Conservation (phyloP, 129 eudicot genomes). For the Flaveria trinervia region DNA sequence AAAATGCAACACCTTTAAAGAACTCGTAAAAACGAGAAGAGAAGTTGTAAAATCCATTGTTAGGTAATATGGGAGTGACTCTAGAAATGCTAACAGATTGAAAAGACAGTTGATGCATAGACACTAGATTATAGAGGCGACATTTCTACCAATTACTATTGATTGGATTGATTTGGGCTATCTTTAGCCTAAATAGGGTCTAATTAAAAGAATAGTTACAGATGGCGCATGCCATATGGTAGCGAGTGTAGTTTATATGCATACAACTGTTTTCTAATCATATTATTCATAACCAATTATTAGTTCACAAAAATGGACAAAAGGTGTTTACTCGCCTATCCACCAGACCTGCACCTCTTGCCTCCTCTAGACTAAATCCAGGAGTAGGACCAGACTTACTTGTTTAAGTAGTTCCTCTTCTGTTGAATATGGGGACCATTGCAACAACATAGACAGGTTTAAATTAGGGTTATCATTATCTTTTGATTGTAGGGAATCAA, state of each 20-base stretch:
- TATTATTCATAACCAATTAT: neutral
- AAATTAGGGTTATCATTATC: conserved; percentile 34
- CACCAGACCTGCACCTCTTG: neutral
- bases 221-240: neutral
- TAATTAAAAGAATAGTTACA: neutral
- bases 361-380: neutral
- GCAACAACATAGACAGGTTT: conserved; percentile 64
- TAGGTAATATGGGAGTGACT: neutral
- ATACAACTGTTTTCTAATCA: neutral
- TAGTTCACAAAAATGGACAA: neutral
- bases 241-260: neutral
- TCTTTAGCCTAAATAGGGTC: neutral
- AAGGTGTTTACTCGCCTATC: neutral
- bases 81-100: neutral
- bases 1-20: neutral
- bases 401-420: conserved; percentile 67
- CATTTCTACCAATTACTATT: neutral
- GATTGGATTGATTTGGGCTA: neutral
- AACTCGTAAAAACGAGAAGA: neutral
- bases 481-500: conserved; percentile 42
- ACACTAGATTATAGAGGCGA: neutral
- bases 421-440: conserved; percentile 88
- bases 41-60: neutral
- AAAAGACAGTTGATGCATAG: neutral
- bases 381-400: conserved; percentile 38